Conservation (phyloP, 768 basidiomycete genomes). For the Serendipita sp. region DNA sequence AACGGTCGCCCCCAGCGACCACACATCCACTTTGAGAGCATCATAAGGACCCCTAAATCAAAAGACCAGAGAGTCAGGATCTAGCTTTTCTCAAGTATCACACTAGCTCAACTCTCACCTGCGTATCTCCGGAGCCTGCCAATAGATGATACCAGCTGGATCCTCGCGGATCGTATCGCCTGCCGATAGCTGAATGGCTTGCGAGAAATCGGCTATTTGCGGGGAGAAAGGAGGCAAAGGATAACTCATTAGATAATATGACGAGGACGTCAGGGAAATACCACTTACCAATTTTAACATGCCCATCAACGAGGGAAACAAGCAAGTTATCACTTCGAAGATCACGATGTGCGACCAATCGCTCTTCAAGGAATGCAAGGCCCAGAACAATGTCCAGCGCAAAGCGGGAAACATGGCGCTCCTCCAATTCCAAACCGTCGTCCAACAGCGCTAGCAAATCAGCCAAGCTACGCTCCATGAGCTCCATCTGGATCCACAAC, state of each 20-base stretch:
- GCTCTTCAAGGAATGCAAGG: constrained; percentile 46
- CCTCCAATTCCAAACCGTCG: constrained; percentile 47
- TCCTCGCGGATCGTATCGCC: neutral
- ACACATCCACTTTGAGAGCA: constrained; percentile 58
- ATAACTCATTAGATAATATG: neutral
- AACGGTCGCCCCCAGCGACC: constrained; percentile 70
- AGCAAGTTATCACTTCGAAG: constrained; percentile 72
- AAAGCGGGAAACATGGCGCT: constrained; percentile 58
- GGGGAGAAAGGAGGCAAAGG: neutral
- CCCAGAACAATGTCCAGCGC: constrained; percentile 59
- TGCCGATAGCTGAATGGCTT: constrained; percentile 32
- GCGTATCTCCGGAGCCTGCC: constrained; percentile 61
- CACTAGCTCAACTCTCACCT: constrained; percentile 28
- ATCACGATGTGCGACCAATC: constrained; percentile 67
- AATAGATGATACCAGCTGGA: neutral
- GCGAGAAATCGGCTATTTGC: constrained; percentile 60
- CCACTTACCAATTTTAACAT: constrained; percentile 1
- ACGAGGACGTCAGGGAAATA: neutral
- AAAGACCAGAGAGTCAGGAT: too few relatives aligned
- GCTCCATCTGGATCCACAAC: constrained; percentile 79
- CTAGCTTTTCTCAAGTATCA: too few relatives aligned
- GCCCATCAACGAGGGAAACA: constrained; percentile 30
- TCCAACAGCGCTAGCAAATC: constrained; percentile 46
- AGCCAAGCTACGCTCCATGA: constrained; percentile 78
- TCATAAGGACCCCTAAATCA: constrained; percentile 50